Percentiles rank a stretch among this genome's conserved stretches.
phyloP scores from a whole-genome alignment of 140 eudicot species.

The Cichorium intybus region DNA sequence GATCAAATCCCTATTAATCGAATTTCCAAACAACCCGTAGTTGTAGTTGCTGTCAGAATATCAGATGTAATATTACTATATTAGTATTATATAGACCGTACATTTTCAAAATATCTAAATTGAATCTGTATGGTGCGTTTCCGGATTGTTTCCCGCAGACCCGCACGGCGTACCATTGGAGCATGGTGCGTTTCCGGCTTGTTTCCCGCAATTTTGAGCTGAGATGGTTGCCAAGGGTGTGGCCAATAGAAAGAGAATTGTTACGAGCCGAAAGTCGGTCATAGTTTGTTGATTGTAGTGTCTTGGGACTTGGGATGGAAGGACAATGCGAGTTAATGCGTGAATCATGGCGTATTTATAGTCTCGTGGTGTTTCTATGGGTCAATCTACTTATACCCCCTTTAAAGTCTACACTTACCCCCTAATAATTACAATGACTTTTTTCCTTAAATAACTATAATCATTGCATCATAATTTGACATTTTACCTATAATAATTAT shows the following conservation, averaged over 20 bases:
- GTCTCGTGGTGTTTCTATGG: not conserved
- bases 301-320: not conserved
- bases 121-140: conserved; percentile 36
- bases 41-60: conserved; percentile 44
- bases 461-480: too few species aligned
- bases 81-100: not conserved
- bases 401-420: too few species aligned
- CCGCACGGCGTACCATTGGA: too few species aligned
- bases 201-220: conserved; percentile 41
- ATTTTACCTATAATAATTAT: too few species aligned
- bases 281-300: conserved; percentile 2
- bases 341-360: not conserved
- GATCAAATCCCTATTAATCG: conserved; percentile 34
- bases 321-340: not conserved
- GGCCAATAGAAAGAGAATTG: not conserved
- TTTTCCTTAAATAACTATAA: too few species aligned
- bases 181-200: conserved; percentile 36
- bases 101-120: too few species aligned
- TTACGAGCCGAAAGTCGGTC: conserved; percentile 1
- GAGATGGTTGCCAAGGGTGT: conserved; percentile 9
- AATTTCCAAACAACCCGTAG: conserved; percentile 44
- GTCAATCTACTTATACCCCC: too few species aligned
- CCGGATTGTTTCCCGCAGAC: too few species aligned
- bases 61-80: not conserved
- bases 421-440: too few species aligned